Base-by-base conservation (phyloP, 163 green algal genomes). In the Scenedesmus sp. region DNA sequence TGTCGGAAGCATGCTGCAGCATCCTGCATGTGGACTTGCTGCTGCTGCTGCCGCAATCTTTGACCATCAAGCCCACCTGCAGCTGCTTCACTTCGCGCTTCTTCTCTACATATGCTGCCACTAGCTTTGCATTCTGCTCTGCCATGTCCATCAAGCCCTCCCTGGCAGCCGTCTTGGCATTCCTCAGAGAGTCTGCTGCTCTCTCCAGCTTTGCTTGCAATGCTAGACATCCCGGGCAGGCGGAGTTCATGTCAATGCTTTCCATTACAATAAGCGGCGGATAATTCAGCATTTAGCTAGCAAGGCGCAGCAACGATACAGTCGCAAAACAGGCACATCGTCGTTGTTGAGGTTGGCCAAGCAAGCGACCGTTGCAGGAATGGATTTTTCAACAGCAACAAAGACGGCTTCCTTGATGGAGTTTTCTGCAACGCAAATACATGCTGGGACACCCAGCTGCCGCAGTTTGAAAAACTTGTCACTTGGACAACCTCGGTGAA, bases 61-160 rank as follows among this genome's bases (percentile, higher is more conserved):
- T 82, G 46, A 70, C 52, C 54, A 34, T 8, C 83, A 76, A 16
- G 23, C 79, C 20, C 59, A 91, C 94, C 88, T 95, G 92, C 89
- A 96, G 46, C 56, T 92, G 87, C 73, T 89, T 91, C 34, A 96
- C 60, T 70, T 97, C 94, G 52, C 95, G 84, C 87, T 95, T 95
- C 92, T 96, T 96, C 73, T 95, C 93, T 5, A 94, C 91, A 86
- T 95, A 96, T 13, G 93, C 94, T 57, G 84, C 86, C 0, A 95
- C 94, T 62, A 97, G 93, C 81, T 94, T 92, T 1, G 94, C 94
- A 84, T 96, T 96, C 79, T 96, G 92, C 64, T 94, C 86, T 76
- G 94, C 94, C 94, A 96, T 95, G 74, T 97, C 95, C 3, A 88
- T 90, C 10, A 96, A 90, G 26, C 94, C 94, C 20, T 95, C 94